A percentile compares a stretch with the other conserved stretches of the same genome.
Evolutionary conservation across 1,284 basidiomycete species (phyloP).

Genomic region (Rhodotorula sp.): DNA sequence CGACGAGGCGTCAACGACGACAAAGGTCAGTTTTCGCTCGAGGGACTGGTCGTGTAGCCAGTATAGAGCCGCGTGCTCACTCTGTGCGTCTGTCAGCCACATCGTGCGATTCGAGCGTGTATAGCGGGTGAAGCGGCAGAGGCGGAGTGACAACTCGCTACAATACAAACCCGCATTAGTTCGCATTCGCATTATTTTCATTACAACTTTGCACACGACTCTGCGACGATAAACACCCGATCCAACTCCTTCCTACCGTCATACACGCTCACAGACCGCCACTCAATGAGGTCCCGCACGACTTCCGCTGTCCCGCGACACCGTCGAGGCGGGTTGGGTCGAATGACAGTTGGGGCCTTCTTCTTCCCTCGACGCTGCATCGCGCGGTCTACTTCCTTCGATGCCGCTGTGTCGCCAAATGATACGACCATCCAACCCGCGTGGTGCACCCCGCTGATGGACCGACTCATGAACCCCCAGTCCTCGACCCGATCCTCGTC

Average conservation of each 20-base stretch:
- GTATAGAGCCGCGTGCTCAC: slow-evolving; percentile 49
- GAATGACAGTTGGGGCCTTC: too few relatives aligned
- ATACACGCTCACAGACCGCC: slow-evolving; percentile 28
- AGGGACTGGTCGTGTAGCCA: background rate
- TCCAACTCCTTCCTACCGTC: slow-evolving; percentile 31
- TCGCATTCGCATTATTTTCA: too few relatives aligned
- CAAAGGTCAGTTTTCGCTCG: background rate
- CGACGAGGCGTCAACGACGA: background rate
- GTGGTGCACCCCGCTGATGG: slow-evolving; percentile 25
- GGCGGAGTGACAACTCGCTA: background rate
- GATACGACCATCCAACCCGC: slow-evolving; percentile 29
- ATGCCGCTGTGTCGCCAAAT: slow-evolving; percentile 9
- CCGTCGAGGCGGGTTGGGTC: background rate
- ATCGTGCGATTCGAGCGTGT: slow-evolving; percentile 48
- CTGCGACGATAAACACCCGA: slow-evolving; percentile 33
- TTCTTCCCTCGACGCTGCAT: background rate
- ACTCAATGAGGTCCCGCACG: slow-evolving; percentile 36
- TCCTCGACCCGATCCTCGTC: slow-evolving; percentile 40
- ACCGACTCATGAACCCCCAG: slow-evolving; percentile 37
- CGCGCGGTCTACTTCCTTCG: background rate
- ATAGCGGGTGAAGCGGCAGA: background rate
- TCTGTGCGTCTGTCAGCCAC: slow-evolving; percentile 70
- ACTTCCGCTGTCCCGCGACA: slow-evolving; percentile 8
- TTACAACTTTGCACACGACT: slow-evolving; percentile 11
- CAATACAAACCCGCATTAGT: background rate